Evolutionary conservation across 2,329 filamentous ascomycete species (phyloP).

Genomic region (Calonectria fujianensis): DNA sequence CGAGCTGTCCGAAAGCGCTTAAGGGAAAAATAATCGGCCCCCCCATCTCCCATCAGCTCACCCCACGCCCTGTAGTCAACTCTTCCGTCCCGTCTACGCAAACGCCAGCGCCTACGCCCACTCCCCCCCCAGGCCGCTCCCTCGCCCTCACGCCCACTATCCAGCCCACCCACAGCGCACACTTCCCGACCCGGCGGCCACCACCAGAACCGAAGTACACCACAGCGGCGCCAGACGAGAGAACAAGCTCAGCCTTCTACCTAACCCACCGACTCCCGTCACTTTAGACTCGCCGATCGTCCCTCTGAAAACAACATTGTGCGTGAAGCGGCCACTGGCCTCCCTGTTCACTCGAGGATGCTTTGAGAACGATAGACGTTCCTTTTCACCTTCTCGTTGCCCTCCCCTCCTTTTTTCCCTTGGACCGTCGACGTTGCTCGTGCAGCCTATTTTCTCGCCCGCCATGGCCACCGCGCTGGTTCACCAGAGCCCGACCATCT

Average conservation of each 20-base stretch:
- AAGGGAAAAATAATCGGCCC: not conserved
- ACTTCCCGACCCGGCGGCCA: conserved; percentile 33
- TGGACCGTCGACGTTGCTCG: conserved; percentile 22
- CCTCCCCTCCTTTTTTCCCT: conserved; percentile 17
- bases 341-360: conserved; percentile 46
- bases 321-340: conserved; percentile 33
- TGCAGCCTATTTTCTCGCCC: conserved; percentile 32
- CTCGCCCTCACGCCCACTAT: conserved; percentile 10
- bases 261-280: conserved; percentile 21
- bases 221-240: conserved; percentile 21
- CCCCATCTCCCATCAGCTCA: not conserved
- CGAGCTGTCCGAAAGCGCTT: conserved; percentile 16
- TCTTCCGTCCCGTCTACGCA: conserved; percentile 10
- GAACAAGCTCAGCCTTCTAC: conserved; percentile 26
- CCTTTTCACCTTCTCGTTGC: conserved; percentile 44
- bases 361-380: conserved; percentile 41
- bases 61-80: conserved; percentile 28
- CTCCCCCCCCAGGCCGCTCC: not conserved
- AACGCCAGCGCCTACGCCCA: conserved; percentile 15
- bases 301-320: conserved; percentile 27
- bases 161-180: conserved; percentile 24
- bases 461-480: conserved; percentile 47
- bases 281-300: conserved; percentile 24
- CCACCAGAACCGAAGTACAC: conserved; percentile 21
- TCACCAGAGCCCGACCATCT: conserved; percentile 46